Conservation (phyloP, 371 early-diverging fungal genomes). For the Mucor indicus region DNA sequence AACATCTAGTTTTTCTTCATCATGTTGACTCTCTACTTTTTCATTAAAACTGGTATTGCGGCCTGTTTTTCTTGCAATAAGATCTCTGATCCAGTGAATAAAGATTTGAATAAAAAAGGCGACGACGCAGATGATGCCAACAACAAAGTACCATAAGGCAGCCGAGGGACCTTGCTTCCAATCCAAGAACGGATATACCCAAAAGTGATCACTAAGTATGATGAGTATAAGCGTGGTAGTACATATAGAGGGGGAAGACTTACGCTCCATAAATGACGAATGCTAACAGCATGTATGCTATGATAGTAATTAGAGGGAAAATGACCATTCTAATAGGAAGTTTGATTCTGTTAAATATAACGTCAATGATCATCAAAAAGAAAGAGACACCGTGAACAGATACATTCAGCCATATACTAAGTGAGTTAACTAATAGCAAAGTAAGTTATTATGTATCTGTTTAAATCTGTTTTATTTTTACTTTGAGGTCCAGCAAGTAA, state of each 20-base stretch:
- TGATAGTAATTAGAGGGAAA: conserved; percentile 30
- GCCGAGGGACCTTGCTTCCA: conserved; percentile 48
- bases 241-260: conserved; percentile 6
- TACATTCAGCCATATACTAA: conserved; percentile 36
- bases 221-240: not conserved
- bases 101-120: conserved; percentile 40
- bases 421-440: conserved; percentile 1
- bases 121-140: conserved; percentile 33
- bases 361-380: conserved; percentile 46
- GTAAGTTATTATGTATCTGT: not conserved
- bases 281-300: conserved; percentile 50
- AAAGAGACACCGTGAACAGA: conserved; percentile 56
- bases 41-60: no score
- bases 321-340: conserved; percentile 38
- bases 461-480: not conserved
- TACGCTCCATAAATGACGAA: conserved; percentile 46
- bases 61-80: conserved; percentile 20
- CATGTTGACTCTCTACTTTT: no score
- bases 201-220: conserved; percentile 20
- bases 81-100: conserved; percentile 40
- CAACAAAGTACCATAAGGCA: conserved; percentile 42
- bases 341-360: conserved; percentile 50
- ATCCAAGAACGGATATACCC: conserved; percentile 56
- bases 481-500: conserved; percentile 8
- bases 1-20: no score